These are phyloP conservation scores for Globisporangium echinulatum DNA, from an alignment of 352 stramenopile species.

Conservation along the genomic window DNA sequence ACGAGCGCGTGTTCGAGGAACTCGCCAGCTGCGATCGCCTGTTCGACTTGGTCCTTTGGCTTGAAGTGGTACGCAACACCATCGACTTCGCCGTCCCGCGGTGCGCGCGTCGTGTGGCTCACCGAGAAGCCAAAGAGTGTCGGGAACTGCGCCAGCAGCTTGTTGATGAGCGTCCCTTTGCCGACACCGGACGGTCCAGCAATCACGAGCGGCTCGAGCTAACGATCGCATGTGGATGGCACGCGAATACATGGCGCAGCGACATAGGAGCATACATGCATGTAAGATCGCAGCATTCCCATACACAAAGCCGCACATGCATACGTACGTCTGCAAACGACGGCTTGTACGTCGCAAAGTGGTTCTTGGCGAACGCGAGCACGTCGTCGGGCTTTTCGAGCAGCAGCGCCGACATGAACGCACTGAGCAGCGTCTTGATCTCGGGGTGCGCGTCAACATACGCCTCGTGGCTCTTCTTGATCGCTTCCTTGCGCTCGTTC, in stretches of 20 bases:
- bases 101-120: conserved; percentile 95
- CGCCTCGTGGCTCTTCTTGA: conserved; percentile 79
- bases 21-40: conserved; percentile 91
- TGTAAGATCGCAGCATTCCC: no score
- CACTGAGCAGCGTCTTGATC: conserved; percentile 86
- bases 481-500: conserved; percentile 79
- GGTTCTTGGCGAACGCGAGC: conserved; percentile 62
- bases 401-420: conserved; percentile 83
- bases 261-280: no score
- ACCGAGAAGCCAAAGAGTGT: conserved; percentile 94
- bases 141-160: conserved; percentile 83
- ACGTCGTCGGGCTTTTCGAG: conserved; percentile 85
- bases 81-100: conserved; percentile 92
- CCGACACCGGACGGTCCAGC: conserved; percentile 88
- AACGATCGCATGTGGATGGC: neutral
- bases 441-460: conserved; percentile 84
- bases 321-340: conserved; percentile 29
- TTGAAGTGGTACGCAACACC: conserved; percentile 97
- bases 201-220: conserved; percentile 87
- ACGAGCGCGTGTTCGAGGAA: conserved; percentile 98
- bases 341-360: conserved; percentile 77
- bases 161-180: conserved; percentile 95
- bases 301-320: neutral
- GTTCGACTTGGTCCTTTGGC: conserved; percentile 88
- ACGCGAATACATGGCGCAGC: neutral